These are phyloP conservation scores for Arachis stenosperma DNA, from an alignment of 306 rosid species.

Conservation along the genomic window DNA sequence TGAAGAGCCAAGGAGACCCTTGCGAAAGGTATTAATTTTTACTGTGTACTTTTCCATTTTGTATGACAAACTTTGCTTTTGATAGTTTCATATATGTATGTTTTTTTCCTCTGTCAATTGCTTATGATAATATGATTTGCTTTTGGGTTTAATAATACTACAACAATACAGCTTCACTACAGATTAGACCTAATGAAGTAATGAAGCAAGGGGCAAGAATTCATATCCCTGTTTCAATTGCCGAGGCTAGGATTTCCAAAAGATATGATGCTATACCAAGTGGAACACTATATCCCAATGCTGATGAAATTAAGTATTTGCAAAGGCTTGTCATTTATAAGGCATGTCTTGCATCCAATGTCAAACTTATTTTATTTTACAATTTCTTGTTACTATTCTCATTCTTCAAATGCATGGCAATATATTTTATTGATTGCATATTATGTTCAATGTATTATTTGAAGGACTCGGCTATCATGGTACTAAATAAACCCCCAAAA, in stretches of 20 bases:
- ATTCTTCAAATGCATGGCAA: slow-evolving; percentile 13
- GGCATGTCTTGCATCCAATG: slow-evolving; percentile 51
- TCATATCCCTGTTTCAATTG: slow-evolving; percentile 77
- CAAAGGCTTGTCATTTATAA: slow-evolving; percentile 92
- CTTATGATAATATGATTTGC: slow-evolving; percentile 14
- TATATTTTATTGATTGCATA: slow-evolving; percentile 23
- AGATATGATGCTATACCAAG: slow-evolving; percentile 89
- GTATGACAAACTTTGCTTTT: slow-evolving; percentile 21
- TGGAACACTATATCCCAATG: slow-evolving; percentile 92
- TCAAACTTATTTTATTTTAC: slow-evolving; percentile 32
- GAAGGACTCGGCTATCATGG: slow-evolving; percentile 85
- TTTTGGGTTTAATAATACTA: slow-evolving; percentile 48
- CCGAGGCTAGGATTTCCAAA: slow-evolving; percentile 79
- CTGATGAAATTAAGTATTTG: slow-evolving; percentile 89
- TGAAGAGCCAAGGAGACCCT: slow-evolving; percentile 44
- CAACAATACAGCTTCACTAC: slow-evolving; percentile 57
- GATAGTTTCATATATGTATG: background rate
- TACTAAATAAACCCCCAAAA: slow-evolving; percentile 91
- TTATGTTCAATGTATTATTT: slow-evolving; percentile 32
- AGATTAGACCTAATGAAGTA: slow-evolving; percentile 79
- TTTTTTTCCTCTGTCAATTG: slow-evolving; percentile 26
- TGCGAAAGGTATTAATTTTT: slow-evolving; percentile 60
- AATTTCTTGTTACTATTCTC: slow-evolving; percentile 30
- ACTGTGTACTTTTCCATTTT: slow-evolving; percentile 27
- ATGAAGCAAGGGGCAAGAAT: slow-evolving; percentile 68